These are phyloP conservation scores for Vigna hirtella DNA, from an alignment of 306 rosid genomes.

Conservation along the genomic window DNA sequence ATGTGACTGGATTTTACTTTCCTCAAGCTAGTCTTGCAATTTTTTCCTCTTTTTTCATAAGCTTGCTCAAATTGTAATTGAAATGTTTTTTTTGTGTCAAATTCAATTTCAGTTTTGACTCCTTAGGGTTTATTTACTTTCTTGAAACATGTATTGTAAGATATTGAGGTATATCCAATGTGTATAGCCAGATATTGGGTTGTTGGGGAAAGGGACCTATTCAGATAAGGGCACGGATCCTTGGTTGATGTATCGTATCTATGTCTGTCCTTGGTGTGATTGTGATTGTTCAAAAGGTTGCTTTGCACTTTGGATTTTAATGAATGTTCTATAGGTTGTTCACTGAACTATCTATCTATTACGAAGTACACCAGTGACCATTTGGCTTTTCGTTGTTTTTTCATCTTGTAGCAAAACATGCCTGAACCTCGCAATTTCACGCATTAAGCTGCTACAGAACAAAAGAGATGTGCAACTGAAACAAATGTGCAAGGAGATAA, in stretches of 20 bases:
- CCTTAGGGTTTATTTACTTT: background rate
- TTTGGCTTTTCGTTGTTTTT: background rate
- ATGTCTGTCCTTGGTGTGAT: conserved; percentile 3
- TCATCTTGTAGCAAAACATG: conserved; percentile 79
- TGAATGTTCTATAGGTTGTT: conserved; percentile 17
- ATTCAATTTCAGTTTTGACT: conserved; percentile 18
- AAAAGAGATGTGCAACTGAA: conserved; percentile 90
- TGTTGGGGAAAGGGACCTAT: conserved; percentile 33
- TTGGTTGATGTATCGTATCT: conserved; percentile 1
- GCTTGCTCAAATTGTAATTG: conserved; percentile 25
- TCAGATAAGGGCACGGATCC: conserved; percentile 13
- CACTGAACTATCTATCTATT: conserved; percentile 23
- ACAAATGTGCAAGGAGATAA: conserved; percentile 93
- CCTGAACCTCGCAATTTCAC: conserved; percentile 79
- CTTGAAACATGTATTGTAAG: background rate
- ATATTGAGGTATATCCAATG: conserved; percentile 19
- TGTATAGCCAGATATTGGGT: conserved; percentile 31
- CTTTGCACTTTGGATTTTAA: conserved; percentile 13
- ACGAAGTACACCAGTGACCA: conserved; percentile 3
- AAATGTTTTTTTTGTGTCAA: conserved; percentile 12
- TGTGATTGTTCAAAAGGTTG: conserved; percentile 1
- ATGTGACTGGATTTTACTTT: conserved; percentile 16
- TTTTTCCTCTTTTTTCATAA: background rate
- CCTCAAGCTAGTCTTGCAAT: background rate
- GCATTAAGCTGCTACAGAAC: conserved; percentile 93